phyloP scores from a whole-genome alignment of 257 asterid genomes.

The Solanum megistacrolobum region DNA sequence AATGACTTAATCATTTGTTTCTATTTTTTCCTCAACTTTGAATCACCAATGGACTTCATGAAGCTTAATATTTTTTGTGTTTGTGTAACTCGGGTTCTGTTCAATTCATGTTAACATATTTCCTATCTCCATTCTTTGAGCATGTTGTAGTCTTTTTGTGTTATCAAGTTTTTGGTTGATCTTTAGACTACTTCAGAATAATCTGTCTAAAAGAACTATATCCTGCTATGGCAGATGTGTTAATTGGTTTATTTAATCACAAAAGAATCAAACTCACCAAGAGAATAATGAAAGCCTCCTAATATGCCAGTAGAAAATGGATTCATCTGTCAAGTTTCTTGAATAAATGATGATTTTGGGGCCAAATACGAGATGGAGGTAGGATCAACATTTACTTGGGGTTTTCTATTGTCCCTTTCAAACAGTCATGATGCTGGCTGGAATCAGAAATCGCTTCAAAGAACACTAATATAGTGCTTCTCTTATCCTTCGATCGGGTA shows the following conservation, averaged over 20 bases:
- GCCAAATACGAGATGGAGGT: background rate
- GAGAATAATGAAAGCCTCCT: background rate
- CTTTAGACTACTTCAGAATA: background rate
- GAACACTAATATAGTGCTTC: background rate
- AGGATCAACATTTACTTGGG: background rate
- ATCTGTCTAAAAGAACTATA: background rate
- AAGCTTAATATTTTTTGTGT: background rate
- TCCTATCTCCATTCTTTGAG: background rate
- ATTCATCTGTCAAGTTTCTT: background rate
- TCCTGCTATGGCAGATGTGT: background rate
- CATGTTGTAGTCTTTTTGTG: background rate
- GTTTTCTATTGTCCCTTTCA: background rate
- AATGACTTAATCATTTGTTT: background rate
- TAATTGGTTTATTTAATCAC: background rate
- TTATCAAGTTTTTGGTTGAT: background rate
- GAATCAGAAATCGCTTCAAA: background rate
- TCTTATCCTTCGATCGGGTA: background rate
- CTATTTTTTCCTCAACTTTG: background rate
- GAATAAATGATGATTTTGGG: background rate
- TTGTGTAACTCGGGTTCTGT: background rate
- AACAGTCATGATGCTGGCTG: background rate
- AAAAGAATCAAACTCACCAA: background rate
- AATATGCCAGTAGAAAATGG: background rate
- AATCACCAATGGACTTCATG: background rate
- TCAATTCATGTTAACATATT: background rate